phyloP scores from a whole-genome alignment of 371 early-diverging fungal species.

The Batkoa obscura region DNA sequence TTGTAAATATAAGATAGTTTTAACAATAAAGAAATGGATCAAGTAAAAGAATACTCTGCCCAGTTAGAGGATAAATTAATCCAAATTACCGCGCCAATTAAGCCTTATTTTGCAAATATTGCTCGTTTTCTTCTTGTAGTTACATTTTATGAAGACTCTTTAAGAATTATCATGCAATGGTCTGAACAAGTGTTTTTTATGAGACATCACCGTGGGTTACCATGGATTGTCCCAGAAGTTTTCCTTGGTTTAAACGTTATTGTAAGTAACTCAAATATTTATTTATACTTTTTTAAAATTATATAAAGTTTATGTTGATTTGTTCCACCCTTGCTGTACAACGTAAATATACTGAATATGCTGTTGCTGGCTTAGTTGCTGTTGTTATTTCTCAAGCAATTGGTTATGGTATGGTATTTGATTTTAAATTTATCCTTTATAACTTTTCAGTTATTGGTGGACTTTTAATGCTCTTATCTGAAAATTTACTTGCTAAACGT shows the following conservation, averaged over 20 bases:
- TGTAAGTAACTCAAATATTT: conserved; percentile 24
- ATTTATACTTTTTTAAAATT: not conserved
- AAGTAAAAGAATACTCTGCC: conserved; percentile 15
- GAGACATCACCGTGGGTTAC: conserved; percentile 54
- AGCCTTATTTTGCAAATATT: conserved; percentile 78
- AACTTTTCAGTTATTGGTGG: conserved; percentile 85
- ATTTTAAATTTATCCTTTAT: conserved; percentile 74
- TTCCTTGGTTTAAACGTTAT: conserved; percentile 64
- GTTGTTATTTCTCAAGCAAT: conserved; percentile 74
- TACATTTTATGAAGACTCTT: conserved; percentile 86
- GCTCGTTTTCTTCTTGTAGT: conserved; percentile 83
- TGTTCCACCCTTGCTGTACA: conserved; percentile 60
- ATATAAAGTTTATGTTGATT: conserved; percentile 40
- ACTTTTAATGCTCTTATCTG: conserved; percentile 83
- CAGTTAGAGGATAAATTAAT: conserved; percentile 61
- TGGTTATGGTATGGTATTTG: conserved; percentile 84
- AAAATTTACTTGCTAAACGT: conserved; percentile 30
- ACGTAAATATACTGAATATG: conserved; percentile 54
- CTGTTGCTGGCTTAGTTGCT: conserved; percentile 56
- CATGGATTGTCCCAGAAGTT: conserved; percentile 50
- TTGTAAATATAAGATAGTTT: too few relatives aligned
- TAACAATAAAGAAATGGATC: too few relatives aligned
- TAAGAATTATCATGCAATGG: conserved; percentile 77
- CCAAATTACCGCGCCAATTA: conserved; percentile 50
- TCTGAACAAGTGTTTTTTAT: conserved; percentile 67